Conservation (phyloP, 2,329 filamentous ascomycete species). For the Stagonosporopsis tanaceti region DNA sequence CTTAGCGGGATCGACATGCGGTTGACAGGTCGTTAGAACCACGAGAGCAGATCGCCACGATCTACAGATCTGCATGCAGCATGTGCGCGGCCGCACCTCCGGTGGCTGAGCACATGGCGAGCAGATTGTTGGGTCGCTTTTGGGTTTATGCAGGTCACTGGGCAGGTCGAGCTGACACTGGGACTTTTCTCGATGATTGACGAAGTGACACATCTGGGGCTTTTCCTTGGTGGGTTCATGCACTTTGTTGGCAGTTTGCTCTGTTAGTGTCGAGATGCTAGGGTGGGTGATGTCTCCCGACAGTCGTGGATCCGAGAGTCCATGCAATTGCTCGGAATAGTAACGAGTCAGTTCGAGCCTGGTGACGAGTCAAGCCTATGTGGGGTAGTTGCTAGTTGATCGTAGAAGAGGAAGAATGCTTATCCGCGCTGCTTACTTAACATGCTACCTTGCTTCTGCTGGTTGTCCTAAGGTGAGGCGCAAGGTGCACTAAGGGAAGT, state of each 20-base stretch:
- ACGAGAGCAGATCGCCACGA: conserved; percentile 9
- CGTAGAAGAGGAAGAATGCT: too few species aligned
- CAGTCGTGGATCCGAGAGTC: too few species aligned
- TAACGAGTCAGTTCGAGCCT: too few species aligned
- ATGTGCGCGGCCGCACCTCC: conserved; percentile 9
- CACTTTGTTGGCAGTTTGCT: background rate
- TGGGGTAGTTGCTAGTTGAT: too few species aligned
- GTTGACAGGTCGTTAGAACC: conserved; percentile 3
- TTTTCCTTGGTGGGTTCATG: background rate
- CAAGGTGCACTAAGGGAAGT: too few species aligned
- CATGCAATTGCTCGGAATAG: too few species aligned
- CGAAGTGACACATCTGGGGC: background rate
- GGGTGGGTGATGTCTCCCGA: too few species aligned
- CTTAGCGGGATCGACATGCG: background rate
- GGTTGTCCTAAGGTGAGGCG: too few species aligned
- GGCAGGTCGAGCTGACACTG: conserved; percentile 5
- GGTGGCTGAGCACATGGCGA: conserved; percentile 16
- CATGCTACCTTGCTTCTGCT: too few species aligned
- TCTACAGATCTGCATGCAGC: conserved; percentile 17
- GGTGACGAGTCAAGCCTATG: too few species aligned
- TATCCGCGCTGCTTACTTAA: too few species aligned
- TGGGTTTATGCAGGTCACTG: background rate
- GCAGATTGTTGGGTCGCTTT: conserved; percentile 1
- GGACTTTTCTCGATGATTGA: background rate
- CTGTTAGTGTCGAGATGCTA: background rate